A percentile compares a stretch with the other conserved stretches of the same genome.
Conservation (phyloP, 2,329 filamentous ascomycete genomes). For the Colletotrichum lupini region DNA sequence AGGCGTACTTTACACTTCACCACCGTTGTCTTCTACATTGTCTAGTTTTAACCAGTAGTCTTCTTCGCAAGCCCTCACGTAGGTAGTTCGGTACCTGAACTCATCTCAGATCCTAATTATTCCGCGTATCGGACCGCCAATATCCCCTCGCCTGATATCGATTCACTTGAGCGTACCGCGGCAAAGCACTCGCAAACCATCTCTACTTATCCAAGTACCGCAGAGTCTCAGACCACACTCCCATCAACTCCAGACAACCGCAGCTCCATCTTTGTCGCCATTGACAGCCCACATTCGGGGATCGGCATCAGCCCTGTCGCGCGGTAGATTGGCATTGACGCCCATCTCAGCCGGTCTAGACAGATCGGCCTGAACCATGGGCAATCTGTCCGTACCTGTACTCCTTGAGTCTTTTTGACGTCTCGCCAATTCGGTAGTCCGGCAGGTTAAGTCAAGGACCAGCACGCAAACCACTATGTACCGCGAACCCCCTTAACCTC, state of each 20-base stretch:
- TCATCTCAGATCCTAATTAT: no score
- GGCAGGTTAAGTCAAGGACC: conserved; percentile 8
- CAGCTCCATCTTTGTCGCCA: not conserved
- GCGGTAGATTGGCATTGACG: not conserved
- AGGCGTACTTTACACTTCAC: no score
- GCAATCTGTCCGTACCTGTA: not conserved
- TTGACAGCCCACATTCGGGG: not conserved
- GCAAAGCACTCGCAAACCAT: not conserved
- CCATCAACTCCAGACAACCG: not conserved
- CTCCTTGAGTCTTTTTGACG: not conserved
- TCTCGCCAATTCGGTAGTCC: not conserved
- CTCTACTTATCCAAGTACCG: no score
- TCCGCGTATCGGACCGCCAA: no score
- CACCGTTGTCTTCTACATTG: no score
- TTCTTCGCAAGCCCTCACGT: no score
- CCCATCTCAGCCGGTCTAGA: not conserved
- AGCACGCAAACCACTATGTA: not conserved
- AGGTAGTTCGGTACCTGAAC: no score
- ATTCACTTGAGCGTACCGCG: not conserved
- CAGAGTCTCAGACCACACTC: not conserved
- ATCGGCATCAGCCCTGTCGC: not conserved
- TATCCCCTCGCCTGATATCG: no score
- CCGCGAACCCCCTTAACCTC: not conserved
- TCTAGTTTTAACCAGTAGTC: no score
- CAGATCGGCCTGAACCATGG: conserved; percentile 1